Base-by-base conservation (phyloP, 805 yeast species). In the Lipomyces yamanashiensis region DNA sequence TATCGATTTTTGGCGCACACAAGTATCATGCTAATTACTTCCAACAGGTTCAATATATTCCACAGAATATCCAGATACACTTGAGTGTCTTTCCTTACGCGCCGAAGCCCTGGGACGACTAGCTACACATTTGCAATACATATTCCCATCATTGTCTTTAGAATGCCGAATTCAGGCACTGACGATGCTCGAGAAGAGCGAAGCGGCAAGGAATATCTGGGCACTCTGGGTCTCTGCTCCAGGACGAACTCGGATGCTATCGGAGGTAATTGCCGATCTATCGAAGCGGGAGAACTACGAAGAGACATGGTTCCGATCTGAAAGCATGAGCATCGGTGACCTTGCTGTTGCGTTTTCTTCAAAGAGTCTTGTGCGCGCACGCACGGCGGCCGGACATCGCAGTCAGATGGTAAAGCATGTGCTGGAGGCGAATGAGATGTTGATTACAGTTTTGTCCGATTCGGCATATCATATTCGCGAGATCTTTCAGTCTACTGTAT, bases 161-260 rank as follows among this genome's bases (percentile, higher is more conserved):
- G 72, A 71, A 0, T 72, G 81, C 15, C 78, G 83, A 50, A 75
- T 84, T 17, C 63, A 72, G 12, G 67, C 82, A 28, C 68, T 82
- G 43, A 72, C 77, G 63, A 74, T 74, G 34, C 73, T 78, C 45
- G 85, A 83, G 64, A 79, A 80, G 62, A 69, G 82, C 62, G 74
- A 79, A 40, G 84, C 85, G n/a, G 84, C 86, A 10, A 72, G 74
- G 59, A 76, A 75, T 17, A 72, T 86, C 13, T 82, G 84, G 78
- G 67, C 34, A 10, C 36, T 49, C 10, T 59, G 54, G 60, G 33
- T 52, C 6, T 40, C 61, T 17, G 36, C 40, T 8, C 19, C 48
- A 5, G 54, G 34, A 13, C 44, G 39, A 5, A 36, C 57, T 5
- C 54, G 49, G 1, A 56, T 53, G 43, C 47, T 66, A 2, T 21